A percentile compares a stretch with the other conserved stretches of the same genome.
Conservation (phyloP, 192 early-diverging fungal genomes). For the Spizellomyces punctatus region DNA sequence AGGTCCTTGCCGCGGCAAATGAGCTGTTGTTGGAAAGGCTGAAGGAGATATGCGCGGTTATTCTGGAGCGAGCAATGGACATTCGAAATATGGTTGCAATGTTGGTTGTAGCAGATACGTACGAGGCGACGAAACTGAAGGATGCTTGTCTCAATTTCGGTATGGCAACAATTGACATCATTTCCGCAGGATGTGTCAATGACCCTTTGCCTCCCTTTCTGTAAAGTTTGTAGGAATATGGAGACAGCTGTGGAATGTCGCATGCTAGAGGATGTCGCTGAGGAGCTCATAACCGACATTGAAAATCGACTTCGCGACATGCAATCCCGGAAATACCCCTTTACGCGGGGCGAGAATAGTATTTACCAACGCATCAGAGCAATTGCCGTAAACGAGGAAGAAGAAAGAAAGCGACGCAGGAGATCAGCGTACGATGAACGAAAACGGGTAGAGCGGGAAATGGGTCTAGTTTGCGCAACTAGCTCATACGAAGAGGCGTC, state of each 20-base stretch:
- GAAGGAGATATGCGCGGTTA: conserved; percentile 36
- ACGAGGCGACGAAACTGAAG: conserved; percentile 51
- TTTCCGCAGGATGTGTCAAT: not conserved
- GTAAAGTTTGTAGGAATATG: conserved; percentile 36
- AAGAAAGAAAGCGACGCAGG: conserved; percentile 6
- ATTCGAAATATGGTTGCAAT: conserved; percentile 55
- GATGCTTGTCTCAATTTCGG: conserved; percentile 57
- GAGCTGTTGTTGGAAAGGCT: conserved; percentile 59
- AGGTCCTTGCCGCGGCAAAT: conserved; percentile 64
- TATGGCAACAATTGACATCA: conserved; percentile 4
- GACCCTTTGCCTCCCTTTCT: too few species aligned
- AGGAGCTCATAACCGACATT: conserved; percentile 32
- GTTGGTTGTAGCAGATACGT: conserved; percentile 57
- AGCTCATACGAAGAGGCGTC: not conserved
- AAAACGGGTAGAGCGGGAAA: not conserved
- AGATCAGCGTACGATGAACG: conserved; percentile 18
- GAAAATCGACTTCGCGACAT: conserved; percentile 23
- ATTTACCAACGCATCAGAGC: conserved; percentile 26
- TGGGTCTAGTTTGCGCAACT: too few species aligned
- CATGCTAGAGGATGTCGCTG: conserved; percentile 15
- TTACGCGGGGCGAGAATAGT: conserved; percentile 34
- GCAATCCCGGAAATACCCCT: conserved; percentile 36
- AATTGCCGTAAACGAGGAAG: not conserved
- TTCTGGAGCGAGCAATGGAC: conserved; percentile 33
- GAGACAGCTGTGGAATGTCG: conserved; percentile 32